Percentiles rank a stretch among this genome's conserved stretches.
phyloP scores from a whole-genome alignment of 1,139 yeast genomes.

The Yamadazyma triangularis region DNA sequence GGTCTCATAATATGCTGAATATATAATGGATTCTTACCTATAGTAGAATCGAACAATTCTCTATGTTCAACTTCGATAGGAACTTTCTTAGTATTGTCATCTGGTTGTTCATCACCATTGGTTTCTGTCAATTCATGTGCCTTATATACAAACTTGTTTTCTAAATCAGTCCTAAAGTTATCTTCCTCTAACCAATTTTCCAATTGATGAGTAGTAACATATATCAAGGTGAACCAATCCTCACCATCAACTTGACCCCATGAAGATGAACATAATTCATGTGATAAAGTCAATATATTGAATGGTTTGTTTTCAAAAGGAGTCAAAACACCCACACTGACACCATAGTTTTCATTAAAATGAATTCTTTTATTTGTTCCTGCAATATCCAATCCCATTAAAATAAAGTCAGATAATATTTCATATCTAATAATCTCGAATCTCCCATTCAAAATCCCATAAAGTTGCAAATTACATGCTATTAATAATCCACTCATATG shows the following conservation, averaged over 20 bases:
- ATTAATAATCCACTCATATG: constrained; percentile 26
- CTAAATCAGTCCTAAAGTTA: constrained; percentile 8
- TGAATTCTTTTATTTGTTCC: constrained; percentile 19
- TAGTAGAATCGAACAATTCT: constrained; percentile 9
- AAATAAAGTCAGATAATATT: constrained; percentile 23
- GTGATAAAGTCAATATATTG: constrained; percentile 17
- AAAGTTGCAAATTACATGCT: constrained; percentile 23
- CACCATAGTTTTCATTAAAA: constrained; percentile 25
- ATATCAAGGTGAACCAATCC: constrained; percentile 22
- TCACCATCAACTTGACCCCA: constrained; percentile 32
- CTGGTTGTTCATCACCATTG: constrained; percentile 6
- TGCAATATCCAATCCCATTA: constrained; percentile 33
- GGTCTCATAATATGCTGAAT: constrained; percentile 21
- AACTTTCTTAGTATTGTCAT: neutral
- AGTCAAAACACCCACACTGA: constrained; percentile 29
- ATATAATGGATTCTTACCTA: constrained; percentile 17
- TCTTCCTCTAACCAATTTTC: constrained; percentile 20
- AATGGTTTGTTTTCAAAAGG: constrained; percentile 20
- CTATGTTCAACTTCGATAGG: constrained; percentile 4
- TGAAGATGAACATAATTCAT: constrained; percentile 36
- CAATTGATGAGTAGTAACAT: constrained; percentile 32
- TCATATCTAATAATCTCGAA: constrained; percentile 13
- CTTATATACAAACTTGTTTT: constrained; percentile 1
- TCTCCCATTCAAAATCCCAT: constrained; percentile 19
- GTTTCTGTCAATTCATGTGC: neutral